Conservation (phyloP, 768 basidiomycete species). For the Tricholoma furcatifolium region DNA sequence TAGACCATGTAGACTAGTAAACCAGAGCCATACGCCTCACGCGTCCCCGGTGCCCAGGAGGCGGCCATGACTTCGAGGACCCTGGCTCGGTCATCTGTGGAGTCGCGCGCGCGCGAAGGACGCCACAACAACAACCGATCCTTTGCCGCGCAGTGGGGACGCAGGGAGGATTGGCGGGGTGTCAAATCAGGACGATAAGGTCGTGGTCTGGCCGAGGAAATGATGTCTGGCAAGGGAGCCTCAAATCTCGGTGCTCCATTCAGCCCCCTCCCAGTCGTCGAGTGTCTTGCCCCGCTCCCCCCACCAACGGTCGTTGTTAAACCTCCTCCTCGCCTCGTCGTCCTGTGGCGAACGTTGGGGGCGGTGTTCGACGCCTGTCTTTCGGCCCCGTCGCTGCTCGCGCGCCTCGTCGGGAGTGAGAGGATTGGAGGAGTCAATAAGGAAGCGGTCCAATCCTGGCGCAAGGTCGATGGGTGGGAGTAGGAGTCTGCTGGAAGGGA, state of each 20-base stretch:
- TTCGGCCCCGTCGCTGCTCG: background rate
- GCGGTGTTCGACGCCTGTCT: background rate
- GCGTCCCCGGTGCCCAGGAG: too few species aligned
- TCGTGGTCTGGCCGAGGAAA: background rate
- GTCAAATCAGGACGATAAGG: constrained; percentile 13
- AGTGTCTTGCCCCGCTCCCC: too few species aligned
- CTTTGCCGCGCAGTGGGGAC: constrained; percentile 27
- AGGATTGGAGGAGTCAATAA: background rate
- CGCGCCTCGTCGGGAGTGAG: background rate
- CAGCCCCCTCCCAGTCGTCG: too few species aligned
- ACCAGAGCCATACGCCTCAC: too few species aligned
- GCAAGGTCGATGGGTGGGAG: constrained; percentile 3
- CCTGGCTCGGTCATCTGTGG: background rate
- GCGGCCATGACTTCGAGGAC: constrained; percentile 46
- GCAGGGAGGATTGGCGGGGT: constrained; percentile 14
- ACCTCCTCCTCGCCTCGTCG: too few species aligned
- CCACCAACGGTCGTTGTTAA: background rate
- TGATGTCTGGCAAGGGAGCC: background rate
- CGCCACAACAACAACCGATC: constrained; percentile 26
- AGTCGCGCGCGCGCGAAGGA: too few species aligned
- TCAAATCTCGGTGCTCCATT: background rate
- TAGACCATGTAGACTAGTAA: too few species aligned
- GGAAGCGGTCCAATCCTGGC: too few species aligned
- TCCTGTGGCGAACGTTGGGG: too few species aligned
- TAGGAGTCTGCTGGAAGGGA: background rate